Evolutionary conservation across 2,329 filamentous ascomycete genomes (phyloP).

Genomic region (Herpotrichia juniperi): DNA sequence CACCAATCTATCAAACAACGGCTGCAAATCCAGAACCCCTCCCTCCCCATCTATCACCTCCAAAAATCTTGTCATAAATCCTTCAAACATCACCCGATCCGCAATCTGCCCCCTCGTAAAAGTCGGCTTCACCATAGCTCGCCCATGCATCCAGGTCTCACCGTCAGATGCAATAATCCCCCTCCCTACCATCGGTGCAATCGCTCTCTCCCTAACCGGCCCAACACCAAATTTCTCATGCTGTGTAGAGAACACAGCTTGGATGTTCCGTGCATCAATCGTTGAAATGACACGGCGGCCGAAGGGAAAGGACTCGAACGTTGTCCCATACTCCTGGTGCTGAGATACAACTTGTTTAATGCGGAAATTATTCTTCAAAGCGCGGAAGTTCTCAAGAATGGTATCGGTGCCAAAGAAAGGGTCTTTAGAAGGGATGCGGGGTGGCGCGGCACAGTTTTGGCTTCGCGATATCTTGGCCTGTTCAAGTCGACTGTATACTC

Average conservation of each 20-base stretch:
- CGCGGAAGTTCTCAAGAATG: not conserved
- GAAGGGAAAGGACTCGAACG: constrained; percentile 18
- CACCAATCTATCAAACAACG: constrained; percentile 16
- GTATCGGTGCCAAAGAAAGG: constrained; percentile 15
- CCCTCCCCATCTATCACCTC: constrained; percentile 6
- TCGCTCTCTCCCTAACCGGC: constrained; percentile 8
- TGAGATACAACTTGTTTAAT: constrained; percentile 1
- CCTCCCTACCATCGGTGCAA: constrained; percentile 12
- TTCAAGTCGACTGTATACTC: not conserved
- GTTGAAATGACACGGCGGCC: constrained; percentile 15
- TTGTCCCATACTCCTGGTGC: constrained; percentile 9
- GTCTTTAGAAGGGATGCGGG: constrained; percentile 11
- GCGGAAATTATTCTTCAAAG: constrained; percentile 4
- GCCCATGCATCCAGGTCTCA: constrained; percentile 11
- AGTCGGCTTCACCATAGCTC: constrained; percentile 17
- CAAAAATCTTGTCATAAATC: constrained; percentile 15
- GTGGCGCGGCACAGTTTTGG: constrained; percentile 2
- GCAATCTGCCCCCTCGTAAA: constrained; percentile 19
- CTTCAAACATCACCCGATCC: constrained; percentile 15
- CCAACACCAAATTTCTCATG: constrained; percentile 20
- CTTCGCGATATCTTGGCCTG: not conserved
- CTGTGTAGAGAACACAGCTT: constrained; percentile 13
- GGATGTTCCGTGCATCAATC: constrained; percentile 14
- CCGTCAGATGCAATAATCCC: constrained; percentile 21
- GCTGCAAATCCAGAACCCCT: constrained; percentile 13